phyloP scores from a whole-genome alignment of 2,329 filamentous ascomycete genomes.

The Coccinonectria pachysandricola region DNA sequence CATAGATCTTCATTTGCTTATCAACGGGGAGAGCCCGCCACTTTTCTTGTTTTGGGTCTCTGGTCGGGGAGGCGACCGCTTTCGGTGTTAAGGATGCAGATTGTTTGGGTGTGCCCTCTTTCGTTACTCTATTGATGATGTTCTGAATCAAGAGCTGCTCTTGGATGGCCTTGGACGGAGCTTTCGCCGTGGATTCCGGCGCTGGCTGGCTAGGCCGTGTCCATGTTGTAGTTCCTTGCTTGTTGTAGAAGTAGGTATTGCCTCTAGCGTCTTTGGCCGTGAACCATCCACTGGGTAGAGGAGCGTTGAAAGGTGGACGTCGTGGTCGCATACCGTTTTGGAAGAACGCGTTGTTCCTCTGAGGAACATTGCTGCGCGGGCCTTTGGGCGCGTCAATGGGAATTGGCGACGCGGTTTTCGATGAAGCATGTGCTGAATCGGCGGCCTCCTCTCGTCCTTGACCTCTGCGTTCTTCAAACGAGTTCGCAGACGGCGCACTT shows the following conservation, averaged over 20 bases:
- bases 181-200: conserved; percentile 51
- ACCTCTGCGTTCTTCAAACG: conserved; percentile 52
- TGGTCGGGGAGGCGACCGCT: conserved; percentile 41
- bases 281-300: conserved; percentile 80
- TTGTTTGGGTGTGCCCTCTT: conserved; percentile 44
- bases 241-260: conserved; percentile 76
- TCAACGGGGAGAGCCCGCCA: conserved; percentile 62
- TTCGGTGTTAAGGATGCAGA: conserved; percentile 55
- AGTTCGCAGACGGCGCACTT: conserved; percentile 45
- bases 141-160: conserved; percentile 70
- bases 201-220: conserved; percentile 62
- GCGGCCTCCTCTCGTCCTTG: conserved; percentile 32
- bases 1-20: conserved; percentile 91
- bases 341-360: conserved; percentile 43
- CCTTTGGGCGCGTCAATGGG: conserved; percentile 46
- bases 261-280: conserved; percentile 61
- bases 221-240: conserved; percentile 72
- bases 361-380: conserved; percentile 49
- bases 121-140: conserved; percentile 76
- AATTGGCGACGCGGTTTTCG: conserved; percentile 32
- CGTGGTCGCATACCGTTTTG: conserved; percentile 35
- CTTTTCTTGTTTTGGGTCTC: conserved; percentile 56
- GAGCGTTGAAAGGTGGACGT: conserved; percentile 44
- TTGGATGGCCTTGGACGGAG: conserved; percentile 50
- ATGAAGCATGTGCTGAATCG: conserved; percentile 26